These are phyloP conservation scores for Nemania serpens DNA, from an alignment of 2,329 filamentous ascomycete genomes.

Conservation along the genomic window DNA sequence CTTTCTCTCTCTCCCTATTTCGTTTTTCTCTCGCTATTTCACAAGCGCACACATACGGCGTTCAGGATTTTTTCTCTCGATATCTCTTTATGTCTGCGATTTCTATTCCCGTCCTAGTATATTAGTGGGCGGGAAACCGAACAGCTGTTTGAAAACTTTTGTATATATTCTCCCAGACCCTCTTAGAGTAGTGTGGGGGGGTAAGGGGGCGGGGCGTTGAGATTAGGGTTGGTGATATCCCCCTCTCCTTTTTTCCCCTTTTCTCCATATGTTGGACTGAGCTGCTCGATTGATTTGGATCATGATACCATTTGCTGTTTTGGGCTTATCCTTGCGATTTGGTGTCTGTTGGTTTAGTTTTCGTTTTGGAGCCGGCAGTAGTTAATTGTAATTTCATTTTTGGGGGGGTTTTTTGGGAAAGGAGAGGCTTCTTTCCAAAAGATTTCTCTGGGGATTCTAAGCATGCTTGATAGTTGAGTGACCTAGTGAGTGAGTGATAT, in stretches of 20 bases:
- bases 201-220: too few relatives aligned
- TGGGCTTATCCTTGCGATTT: background rate
- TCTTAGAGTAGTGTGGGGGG: background rate
- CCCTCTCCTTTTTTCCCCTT: background rate
- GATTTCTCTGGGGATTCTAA: too few relatives aligned
- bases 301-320: conserved; percentile 28
- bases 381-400: background rate
- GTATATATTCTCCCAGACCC: background rate
- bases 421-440: too few relatives aligned
- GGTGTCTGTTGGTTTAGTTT: background rate
- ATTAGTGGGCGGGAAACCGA: background rate
- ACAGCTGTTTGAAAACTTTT: background rate
- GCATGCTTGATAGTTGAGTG: too few relatives aligned
- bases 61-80: conserved; percentile 14
- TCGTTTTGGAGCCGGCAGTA: background rate
- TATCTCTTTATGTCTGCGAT: background rate
- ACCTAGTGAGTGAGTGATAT: background rate
- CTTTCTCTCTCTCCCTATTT: conserved; percentile 3
- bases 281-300: conserved; percentile 5
- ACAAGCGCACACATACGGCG: conserved; percentile 18
- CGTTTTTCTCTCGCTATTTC: background rate
- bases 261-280: background rate
- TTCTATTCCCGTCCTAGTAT: background rate
- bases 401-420: background rate
- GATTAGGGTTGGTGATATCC: background rate